Evolutionary conservation across 2,329 filamentous ascomycete species (phyloP).

Genomic region (Madurella mycetomatis): DNA sequence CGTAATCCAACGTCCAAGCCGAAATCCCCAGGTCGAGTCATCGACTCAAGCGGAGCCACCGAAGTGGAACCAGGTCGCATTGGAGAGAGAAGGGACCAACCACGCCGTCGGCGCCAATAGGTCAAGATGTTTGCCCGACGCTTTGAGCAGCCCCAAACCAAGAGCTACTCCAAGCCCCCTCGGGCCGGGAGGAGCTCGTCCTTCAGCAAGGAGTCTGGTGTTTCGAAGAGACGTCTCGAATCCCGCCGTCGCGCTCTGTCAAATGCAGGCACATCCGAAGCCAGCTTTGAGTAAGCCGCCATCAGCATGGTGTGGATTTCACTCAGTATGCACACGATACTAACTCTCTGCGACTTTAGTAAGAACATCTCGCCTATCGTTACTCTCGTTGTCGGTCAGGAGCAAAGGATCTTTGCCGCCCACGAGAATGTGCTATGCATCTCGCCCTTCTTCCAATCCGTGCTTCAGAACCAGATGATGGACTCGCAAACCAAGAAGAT

Average conservation of each 20-base stretch:
- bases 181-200: constrained; percentile 49
- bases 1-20: neutral
- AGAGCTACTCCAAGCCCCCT: constrained; percentile 51
- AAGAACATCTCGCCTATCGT: constrained; percentile 65
- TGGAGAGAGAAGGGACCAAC: neutral
- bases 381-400: constrained; percentile 73
- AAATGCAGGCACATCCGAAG: constrained; percentile 33
- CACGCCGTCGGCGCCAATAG: neutral
- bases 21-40: constrained; percentile 3
- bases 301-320: neutral
- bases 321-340: neutral
- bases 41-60: neutral
- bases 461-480: constrained; percentile 60
- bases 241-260: constrained; percentile 46
- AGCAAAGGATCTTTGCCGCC: constrained; percentile 83
- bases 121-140: constrained; percentile 47
- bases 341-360: constrained; percentile 33
- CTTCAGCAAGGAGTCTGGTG: constrained; percentile 50
- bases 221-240: constrained; percentile 53
- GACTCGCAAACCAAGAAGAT: constrained; percentile 64
- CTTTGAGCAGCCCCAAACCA: constrained; percentile 40
- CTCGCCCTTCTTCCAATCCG: constrained; percentile 73
- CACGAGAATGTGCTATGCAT: constrained; percentile 79
- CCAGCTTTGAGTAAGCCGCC: constrained; percentile 42
- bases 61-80: neutral